These are phyloP conservation scores for Hypoxylon rickii DNA, from an alignment of 495 filamentous ascomycete species.

Conservation along the genomic window DNA sequence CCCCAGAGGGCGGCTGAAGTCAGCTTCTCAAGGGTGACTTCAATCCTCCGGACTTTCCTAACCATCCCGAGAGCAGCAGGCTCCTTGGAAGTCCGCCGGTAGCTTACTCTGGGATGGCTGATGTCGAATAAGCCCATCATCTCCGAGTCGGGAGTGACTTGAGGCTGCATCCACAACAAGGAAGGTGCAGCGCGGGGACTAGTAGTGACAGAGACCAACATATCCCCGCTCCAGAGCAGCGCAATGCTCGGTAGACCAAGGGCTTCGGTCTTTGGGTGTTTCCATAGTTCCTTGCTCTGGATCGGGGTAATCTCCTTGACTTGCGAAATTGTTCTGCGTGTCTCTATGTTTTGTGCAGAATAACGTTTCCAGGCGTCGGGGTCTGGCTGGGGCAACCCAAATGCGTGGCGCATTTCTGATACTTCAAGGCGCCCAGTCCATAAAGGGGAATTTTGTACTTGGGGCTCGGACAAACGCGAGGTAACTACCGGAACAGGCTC, in stretches of 20 bases:
- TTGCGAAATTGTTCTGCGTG: constrained; percentile 14
- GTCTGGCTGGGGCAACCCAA: constrained; percentile 37
- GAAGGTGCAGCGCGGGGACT: not conserved
- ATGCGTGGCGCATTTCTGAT: not conserved
- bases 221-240: constrained; percentile 24
- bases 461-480: not conserved
- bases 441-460: constrained; percentile 9
- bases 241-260: not conserved
- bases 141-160: not conserved
- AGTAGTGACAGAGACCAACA: constrained; percentile 6
- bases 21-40: constrained; percentile 32
- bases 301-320: constrained; percentile 18
- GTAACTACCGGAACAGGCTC: constrained; percentile 27
- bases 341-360: constrained; percentile 9
- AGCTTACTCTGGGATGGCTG: constrained; percentile 10
- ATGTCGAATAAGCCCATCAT: constrained; percentile 23
- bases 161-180: constrained; percentile 14
- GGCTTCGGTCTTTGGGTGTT: constrained; percentile 19
- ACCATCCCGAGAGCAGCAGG: constrained; percentile 32
- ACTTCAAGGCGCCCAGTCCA: constrained; percentile 18
- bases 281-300: constrained; percentile 39
- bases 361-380: constrained; percentile 33
- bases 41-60: constrained; percentile 24
- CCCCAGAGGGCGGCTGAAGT: constrained; percentile 39
- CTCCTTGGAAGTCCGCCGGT: constrained; percentile 26